Evolutionary conservation across 768 basidiomycete genomes (phyloP), one percentile per base, ranked within the genome.

Genomic region (Daedalea quercina): DNA sequence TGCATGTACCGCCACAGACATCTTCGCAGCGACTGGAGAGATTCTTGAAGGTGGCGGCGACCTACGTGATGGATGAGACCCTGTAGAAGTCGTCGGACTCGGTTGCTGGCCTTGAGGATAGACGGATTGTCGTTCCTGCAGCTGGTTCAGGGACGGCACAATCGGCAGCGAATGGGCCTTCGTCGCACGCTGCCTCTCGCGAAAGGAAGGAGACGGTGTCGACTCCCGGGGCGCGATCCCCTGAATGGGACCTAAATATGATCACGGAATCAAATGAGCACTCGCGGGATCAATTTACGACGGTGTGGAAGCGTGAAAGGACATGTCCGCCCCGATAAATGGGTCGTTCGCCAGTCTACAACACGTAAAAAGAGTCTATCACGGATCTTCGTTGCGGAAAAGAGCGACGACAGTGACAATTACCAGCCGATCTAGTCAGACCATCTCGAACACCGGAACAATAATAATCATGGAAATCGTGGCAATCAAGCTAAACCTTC

Each of bases 141-240:
- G 68, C 57, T 81, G 79, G 63, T 77, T 70, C 46, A 81, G 74
- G 20, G 73, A 71, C 23, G 84, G 81, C 3, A 82, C 80, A 63
- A 80, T 69, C 53, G 84, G 80, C 72, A 85, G 73, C 0, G 84
- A 82, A 56, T 80, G 78, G 1, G 80, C 62, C 60, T 85, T 85
- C 22, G 74, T 60, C 9, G 80, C 70, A 34, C 85, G 73, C 54
- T 67, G 82, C 70, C 69, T 77, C 49, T 74, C 70, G 17, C 70
- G 69, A 49, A 66, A 66, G 34, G 65, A 66, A 26, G 74, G 74
- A 1, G 74, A 76, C 1, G 74, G 73, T 31, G 74, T 71, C 57
- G 68, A 66, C 52, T 75, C 74, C 28, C 73, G 72, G 44, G 73
- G 70, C 0, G 67, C 68, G 11, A 68, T 65, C 55, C 65, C 66